Base-by-base conservation (phyloP, 2,329 filamentous ascomycete genomes). In the Ilyonectria mors-panacis region DNA sequence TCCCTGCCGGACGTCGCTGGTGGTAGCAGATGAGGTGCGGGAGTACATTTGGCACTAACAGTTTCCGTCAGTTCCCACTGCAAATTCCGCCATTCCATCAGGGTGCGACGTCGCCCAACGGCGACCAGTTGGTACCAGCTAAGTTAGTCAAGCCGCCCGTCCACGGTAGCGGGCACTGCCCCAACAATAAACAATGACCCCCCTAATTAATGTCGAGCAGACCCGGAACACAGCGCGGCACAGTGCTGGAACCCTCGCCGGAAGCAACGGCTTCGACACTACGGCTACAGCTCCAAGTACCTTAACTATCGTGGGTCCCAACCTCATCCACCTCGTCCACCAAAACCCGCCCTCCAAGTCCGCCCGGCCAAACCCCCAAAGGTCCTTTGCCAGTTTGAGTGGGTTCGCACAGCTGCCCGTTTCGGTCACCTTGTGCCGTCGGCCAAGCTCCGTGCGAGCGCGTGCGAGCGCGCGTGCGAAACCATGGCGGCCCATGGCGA, bases 251-350 rank as follows among this genome's bases (percentile, higher is more conserved):
- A 8, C 19, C 9, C 33, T 21, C 8, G 37, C 47, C 69, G 69
- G 69, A 68, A 42, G 51, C 62, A 50, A 66, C 42, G 48, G 63
- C 55, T 42, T 62, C 35, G 61, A 21, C 26, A 50, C 47, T 39
- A 59, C 59, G 56, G 64, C 61, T 76, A 73, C 45, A 53, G 48
- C 8, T 26, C 45, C 30, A 67, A 59, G 72, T 75, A 72, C 58
- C 71, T 59, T 66, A 47, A 65, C 72, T 73, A 75, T 63, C 65
- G 61, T n/a, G 45, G 57, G 61, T 67, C 58, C 68, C 59, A 66
- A 15, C 47, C 65, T 59, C 63, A 48, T 62, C 61, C 63, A 63
- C 67, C 66, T 59, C 63, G 48, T 62, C 61, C 65, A 59, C 66
- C 65, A 35, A 35, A 64, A 35, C 35, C 51, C 47, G 55, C 66